A percentile compares a stretch with the other conserved stretches of the same genome.
phyloP scores from a whole-genome alignment of 78 protist species.

The Bigelowiella natans region DNA sequence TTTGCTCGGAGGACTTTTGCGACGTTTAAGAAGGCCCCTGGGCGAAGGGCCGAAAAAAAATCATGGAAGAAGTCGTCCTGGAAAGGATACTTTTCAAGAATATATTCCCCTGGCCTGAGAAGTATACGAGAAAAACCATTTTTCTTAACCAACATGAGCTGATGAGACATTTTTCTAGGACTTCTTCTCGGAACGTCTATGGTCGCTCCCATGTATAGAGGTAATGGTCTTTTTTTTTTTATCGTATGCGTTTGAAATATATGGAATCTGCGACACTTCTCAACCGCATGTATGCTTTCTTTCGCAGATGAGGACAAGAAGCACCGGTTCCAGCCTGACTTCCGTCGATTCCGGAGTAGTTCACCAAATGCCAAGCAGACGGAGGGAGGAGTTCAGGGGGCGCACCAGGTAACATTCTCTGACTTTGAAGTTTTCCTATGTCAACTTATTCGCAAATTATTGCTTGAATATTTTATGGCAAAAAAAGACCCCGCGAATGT shows the following conservation, averaged over 20 bases:
- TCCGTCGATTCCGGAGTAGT: not conserved
- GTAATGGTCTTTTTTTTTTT: not conserved
- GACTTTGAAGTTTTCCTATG: too few relatives aligned
- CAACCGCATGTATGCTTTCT: too few relatives aligned
- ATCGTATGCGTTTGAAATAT: not conserved
- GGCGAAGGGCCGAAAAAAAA: not conserved
- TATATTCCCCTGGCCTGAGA: not conserved
- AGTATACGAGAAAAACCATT: not conserved
- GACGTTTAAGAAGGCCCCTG: not conserved
- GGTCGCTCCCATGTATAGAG: not conserved
- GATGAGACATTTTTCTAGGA: not conserved
- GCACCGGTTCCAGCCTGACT: not conserved
- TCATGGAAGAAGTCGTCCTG: not conserved
- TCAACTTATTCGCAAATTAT: not conserved
- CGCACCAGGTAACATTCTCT: too few relatives aligned
- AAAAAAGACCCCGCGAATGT: not conserved
- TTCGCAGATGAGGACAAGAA: not conserved
- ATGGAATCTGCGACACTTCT: not conserved
- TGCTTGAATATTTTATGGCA: not conserved
- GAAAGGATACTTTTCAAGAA: too few relatives aligned
- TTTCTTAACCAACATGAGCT: not conserved
- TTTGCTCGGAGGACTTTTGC: not conserved
- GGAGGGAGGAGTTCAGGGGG: not conserved
- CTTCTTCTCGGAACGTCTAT: not conserved
- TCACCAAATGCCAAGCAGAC: not conserved